Percentiles rank a stretch among this genome's conserved stretches.
Evolutionary conservation across 139 green algal genomes (phyloP).

Genomic region (Protoeuglena noctilucae): DNA sequence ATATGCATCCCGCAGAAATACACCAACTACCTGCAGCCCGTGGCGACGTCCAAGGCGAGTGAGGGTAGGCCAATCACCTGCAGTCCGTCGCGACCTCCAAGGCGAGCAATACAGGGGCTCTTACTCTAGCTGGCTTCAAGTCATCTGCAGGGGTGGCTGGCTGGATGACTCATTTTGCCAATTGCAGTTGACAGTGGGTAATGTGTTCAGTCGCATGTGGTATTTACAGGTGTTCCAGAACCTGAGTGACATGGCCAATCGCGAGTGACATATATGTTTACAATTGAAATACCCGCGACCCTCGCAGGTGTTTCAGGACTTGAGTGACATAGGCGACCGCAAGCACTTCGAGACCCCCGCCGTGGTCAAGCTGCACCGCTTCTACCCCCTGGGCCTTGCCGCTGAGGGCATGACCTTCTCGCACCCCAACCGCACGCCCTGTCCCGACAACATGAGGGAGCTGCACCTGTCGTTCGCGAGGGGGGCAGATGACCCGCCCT

Average conservation of each 20-base stretch:
- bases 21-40: conserved; percentile 56
- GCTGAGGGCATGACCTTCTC: background rate
- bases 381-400: background rate
- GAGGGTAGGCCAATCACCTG: conserved; percentile 56
- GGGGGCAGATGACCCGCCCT: conserved; percentile 12
- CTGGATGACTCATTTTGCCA: too few species aligned
- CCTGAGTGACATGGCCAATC: too few species aligned
- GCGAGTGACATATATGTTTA: conserved; percentile 37
- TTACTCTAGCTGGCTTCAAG: too few species aligned
- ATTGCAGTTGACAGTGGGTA: too few species aligned
- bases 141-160: too few species aligned
- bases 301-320: background rate
- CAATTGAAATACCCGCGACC: conserved; percentile 8
- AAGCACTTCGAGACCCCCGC: conserved; percentile 88
- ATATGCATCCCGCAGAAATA: conserved; percentile 76
- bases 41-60: conserved; percentile 10
- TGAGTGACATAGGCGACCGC: conserved; percentile 31
- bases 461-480: conserved; percentile 37
- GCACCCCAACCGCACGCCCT: background rate
- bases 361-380: conserved; percentile 79
- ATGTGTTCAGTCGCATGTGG: too few species aligned
- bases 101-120: conserved; percentile 29
- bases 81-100: conserved; percentile 20
- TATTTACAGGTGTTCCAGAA: conserved; percentile 10
- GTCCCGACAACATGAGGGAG: conserved; percentile 23